Evolutionary conservation across 1,284 basidiomycete genomes (phyloP).

Genomic region (Limonomyces culmigenus): DNA sequence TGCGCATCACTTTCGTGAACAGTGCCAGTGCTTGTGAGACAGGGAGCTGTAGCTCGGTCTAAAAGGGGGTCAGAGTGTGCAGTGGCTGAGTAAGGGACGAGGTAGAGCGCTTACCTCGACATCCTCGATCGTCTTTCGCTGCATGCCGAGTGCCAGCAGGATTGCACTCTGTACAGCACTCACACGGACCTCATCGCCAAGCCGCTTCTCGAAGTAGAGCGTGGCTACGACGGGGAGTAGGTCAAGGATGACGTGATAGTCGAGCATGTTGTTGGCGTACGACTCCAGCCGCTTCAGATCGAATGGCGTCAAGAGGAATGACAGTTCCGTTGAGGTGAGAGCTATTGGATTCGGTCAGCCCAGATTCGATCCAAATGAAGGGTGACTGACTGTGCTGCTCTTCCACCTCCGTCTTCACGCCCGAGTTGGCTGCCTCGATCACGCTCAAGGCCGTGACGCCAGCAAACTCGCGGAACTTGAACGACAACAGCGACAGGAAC

Average conservation of each 20-base stretch:
- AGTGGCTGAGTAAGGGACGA: neutral
- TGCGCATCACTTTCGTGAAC: conserved; percentile 83
- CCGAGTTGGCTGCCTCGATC: conserved; percentile 68
- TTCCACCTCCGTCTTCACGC: conserved; percentile 35
- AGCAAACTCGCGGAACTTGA: conserved; percentile 88
- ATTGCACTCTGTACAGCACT: conserved; percentile 83
- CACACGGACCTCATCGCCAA: conserved; percentile 45
- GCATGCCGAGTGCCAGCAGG: conserved; percentile 77
- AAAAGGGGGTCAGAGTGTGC: conserved; percentile 1
- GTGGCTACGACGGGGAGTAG: conserved; percentile 68
- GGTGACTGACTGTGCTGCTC: conserved; percentile 22
- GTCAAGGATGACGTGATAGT: conserved; percentile 93
- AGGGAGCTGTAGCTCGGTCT: conserved; percentile 71
- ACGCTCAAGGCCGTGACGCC: conserved; percentile 78
- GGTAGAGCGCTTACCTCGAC: conserved; percentile 42
- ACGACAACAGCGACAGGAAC: conserved; percentile 82
- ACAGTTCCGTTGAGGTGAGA: conserved; percentile 52
- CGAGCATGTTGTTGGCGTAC: conserved; percentile 91
- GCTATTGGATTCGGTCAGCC: conserved; percentile 24
- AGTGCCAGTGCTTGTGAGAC: conserved; percentile 82
- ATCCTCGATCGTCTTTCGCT: conserved; percentile 84
- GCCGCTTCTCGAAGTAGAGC: conserved; percentile 73
- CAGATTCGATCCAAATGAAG: conserved; percentile 1
- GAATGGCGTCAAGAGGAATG: conserved; percentile 71
- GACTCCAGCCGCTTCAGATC: conserved; percentile 93